Evolutionary conservation across 106 monocot species (phyloP), one percentile per base, ranked within the genome.

Genomic region (Vanilla planifolia): DNA sequence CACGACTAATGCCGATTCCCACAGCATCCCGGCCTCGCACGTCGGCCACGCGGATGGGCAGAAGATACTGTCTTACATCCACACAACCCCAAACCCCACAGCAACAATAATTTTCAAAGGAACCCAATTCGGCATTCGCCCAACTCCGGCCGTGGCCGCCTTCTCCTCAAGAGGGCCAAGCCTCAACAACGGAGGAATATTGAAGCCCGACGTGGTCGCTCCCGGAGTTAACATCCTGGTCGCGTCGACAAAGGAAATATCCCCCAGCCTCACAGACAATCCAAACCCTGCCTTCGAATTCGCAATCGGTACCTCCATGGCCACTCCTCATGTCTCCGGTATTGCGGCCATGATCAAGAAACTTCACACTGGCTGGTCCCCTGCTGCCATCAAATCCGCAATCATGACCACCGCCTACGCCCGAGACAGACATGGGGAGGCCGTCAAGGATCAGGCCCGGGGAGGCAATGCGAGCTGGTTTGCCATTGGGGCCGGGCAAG

Each of bases 81-180:
- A 30, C 28, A 53, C 53, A 32, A 58, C 72, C 0, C 3, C 11
- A 2, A 44, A 53, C 4, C 73, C 73, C 9, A 51, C 73, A 0
- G 69, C 64, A 1, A 32, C 41, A 16, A 14, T 73, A 34, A 66
- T 43, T 24, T 67, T 61, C 61, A 43, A 43, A 17, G 61, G 53
- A 41, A 61, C 62, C 25, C 33, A 55, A n/a, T 17, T 56, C 1
- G 67, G 62, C 11, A 28, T 23, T 3, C 39, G 14, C 4, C 64
- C 55, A 32, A 42, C 71, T 13, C 80, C 76, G 5, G 48, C 62
- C 4, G 24, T 81, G 16, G 56, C 52, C 0, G 42, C 45, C 7
- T 76, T 76, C 76, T 81, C 80, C 24, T 76, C 80, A 7, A 33
- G 80, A 4, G 76, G 80, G 0, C 80, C 80, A 0, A 61, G 44